phyloP scores from a whole-genome alignment of 768 basidiomycete genomes.

The Amanita rimosa region DNA sequence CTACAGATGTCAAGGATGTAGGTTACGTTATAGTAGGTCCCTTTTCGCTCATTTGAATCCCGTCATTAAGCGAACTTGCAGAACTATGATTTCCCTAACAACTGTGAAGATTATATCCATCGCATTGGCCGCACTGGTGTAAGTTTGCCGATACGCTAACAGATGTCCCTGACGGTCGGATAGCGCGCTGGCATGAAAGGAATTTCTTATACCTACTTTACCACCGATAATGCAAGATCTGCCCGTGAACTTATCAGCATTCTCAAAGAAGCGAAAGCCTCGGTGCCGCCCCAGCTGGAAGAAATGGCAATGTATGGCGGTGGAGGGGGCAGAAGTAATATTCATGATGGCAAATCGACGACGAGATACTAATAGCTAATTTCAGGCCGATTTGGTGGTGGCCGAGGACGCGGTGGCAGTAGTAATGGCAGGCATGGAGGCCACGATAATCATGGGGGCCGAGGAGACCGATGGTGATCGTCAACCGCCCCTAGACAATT shows the following conservation, averaged over 20 bases:
- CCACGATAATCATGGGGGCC: conserved; percentile 27
- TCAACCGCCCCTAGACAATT: not conserved
- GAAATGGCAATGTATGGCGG: conserved; percentile 88
- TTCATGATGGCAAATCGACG: not conserved
- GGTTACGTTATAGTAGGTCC: conserved; percentile 86
- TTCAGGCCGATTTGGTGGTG: conserved; percentile 25
- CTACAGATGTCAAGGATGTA: conserved; percentile 99
- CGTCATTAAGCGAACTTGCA: conserved; percentile 18
- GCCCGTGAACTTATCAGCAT: conserved; percentile 88
- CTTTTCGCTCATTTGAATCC: conserved; percentile 2
- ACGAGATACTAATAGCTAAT: not conserved
- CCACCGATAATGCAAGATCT: conserved; percentile 89
- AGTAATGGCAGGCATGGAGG: conserved; percentile 33
- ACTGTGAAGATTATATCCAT: conserved; percentile 97
- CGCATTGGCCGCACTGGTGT: conserved; percentile 97
- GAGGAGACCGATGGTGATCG: conserved; percentile 19
- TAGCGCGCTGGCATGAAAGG: conserved; percentile 90
- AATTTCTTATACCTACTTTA: conserved; percentile 92
- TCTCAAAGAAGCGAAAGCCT: conserved; percentile 77
- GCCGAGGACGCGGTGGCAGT: conserved; percentile 32
- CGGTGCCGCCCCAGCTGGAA: conserved; percentile 80
- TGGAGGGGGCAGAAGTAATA: conserved; percentile 65
- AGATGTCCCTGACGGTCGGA: conserved; percentile 11
- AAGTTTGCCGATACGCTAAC: conserved; percentile 12
- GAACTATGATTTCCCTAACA: conserved; percentile 98